A percentile compares a stretch with the other conserved stretches of the same genome.
Evolutionary conservation across 169 alveolate genomes (phyloP).

Genomic region (Ichthyophthirius multifiliis): DNA sequence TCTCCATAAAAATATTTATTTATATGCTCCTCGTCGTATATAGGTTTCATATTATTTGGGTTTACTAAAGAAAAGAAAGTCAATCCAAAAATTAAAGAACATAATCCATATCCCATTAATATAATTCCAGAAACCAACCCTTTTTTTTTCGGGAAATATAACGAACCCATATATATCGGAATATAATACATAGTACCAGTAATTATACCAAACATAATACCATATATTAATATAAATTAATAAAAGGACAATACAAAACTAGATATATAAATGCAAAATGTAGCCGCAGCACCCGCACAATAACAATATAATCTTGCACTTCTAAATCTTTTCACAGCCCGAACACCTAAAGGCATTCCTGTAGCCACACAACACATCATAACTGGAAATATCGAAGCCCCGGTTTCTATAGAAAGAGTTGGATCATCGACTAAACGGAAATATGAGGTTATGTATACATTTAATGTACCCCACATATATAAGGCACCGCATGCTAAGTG

Average conservation of each 20-base stretch:
- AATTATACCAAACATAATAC: background rate
- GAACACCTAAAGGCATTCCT: background rate
- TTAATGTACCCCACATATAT: constrained; percentile 6
- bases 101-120: background rate
- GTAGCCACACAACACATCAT: constrained; percentile 11
- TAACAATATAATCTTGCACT: background rate
- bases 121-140: background rate
- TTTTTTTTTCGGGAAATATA: constrained; percentile 1
- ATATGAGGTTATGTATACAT: background rate
- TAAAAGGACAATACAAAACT: background rate
- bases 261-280: background rate
- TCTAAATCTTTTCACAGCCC: background rate
- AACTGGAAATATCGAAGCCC: background rate
- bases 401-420: background rate
- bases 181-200: background rate
- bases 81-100: background rate
- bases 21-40: background rate
- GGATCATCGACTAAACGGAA: background rate
- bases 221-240: background rate
- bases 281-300: background rate
- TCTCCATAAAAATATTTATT: background rate
- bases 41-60: background rate
- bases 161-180: background rate
- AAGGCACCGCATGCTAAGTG: background rate
- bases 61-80: background rate